Evolutionary conservation across 805 yeast species (phyloP).

Genomic region (Candida broadrunensis): DNA sequence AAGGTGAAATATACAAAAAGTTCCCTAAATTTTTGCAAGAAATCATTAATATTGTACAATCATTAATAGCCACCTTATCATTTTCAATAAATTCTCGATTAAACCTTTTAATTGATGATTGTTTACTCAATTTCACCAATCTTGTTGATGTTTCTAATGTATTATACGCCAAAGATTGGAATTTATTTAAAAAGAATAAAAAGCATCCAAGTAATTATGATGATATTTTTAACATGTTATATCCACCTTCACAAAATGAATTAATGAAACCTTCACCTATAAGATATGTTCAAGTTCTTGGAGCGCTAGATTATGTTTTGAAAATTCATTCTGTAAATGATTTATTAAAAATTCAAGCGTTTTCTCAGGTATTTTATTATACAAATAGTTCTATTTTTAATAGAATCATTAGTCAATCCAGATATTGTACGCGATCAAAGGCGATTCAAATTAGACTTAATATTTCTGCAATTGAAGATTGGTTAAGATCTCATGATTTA

Average conservation of each 20-base stretch:
- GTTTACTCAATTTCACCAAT: slow-evolving; percentile 71
- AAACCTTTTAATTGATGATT: slow-evolving; percentile 55
- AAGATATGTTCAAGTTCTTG: slow-evolving; percentile 77
- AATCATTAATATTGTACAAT: slow-evolving; percentile 56
- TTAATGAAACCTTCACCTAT: slow-evolving; percentile 89
- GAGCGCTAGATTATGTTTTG: slow-evolving; percentile 83
- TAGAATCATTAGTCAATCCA: slow-evolving; percentile 61
- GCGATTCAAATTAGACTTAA: slow-evolving; percentile 91
- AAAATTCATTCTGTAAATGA: slow-evolving; percentile 80
- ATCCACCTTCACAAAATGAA: slow-evolving; percentile 80
- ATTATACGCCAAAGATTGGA: slow-evolving; percentile 70
- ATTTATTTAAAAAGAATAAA: slow-evolving; percentile 44
- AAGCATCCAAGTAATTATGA: slow-evolving; percentile 54
- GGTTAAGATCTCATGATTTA: slow-evolving; percentile 75
- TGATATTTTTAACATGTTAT: slow-evolving; percentile 69
- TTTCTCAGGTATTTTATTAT: slow-evolving; percentile 78
- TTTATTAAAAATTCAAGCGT: slow-evolving; percentile 70
- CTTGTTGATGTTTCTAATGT: slow-evolving; percentile 80
- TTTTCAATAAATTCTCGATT: slow-evolving; percentile 64
- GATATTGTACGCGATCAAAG: slow-evolving; percentile 70
- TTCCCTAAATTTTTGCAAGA: slow-evolving; percentile 65
- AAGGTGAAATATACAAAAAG: slow-evolving; percentile 54
- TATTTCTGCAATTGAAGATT: slow-evolving; percentile 83
- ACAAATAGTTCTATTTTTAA: slow-evolving; percentile 72
- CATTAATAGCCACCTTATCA: slow-evolving; percentile 62